A percentile compares a stretch with the other conserved stretches of the same genome.
Evolutionary conservation across 257 asterid genomes (phyloP).

Genomic region (Mentha longifolia): DNA sequence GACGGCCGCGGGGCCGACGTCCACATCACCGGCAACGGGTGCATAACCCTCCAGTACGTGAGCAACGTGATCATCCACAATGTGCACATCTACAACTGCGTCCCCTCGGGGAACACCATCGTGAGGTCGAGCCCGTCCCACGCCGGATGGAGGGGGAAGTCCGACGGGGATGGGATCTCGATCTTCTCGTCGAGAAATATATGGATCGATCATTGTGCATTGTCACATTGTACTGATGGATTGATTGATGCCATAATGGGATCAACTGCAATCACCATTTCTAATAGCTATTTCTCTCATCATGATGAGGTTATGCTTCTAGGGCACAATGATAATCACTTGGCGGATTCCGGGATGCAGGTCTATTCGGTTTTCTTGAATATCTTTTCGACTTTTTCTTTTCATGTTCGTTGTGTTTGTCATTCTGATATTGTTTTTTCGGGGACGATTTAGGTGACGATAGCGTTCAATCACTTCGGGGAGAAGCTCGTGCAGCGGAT

Average conservation of each 20-base stretch:
- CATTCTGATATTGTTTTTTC: background rate
- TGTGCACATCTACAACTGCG: conserved; percentile 57
- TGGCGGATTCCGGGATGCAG: conserved; percentile 87
- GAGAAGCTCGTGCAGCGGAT: conserved; percentile 67
- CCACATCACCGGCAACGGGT: conserved; percentile 72
- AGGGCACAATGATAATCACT: conserved; percentile 65
- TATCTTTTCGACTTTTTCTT: background rate
- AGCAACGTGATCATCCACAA: conserved; percentile 80
- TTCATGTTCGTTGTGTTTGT: background rate
- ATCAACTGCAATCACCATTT: conserved; percentile 79
- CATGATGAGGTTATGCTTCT: conserved; percentile 88
- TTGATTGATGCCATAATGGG: conserved; percentile 81
- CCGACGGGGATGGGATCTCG: conserved; percentile 88
- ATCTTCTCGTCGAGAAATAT: conserved; percentile 57
- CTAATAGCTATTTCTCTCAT: conserved; percentile 70
- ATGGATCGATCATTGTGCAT: conserved; percentile 82
- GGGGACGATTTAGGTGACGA: conserved; percentile 49
- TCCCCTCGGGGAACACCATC: conserved; percentile 66
- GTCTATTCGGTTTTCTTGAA: conserved; percentile 34
- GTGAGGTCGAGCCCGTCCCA: conserved; percentile 73
- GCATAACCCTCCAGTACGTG: conserved; percentile 67
- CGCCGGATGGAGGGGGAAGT: conserved; percentile 64
- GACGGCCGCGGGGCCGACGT: conserved; percentile 74
- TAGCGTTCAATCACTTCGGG: conserved; percentile 71
- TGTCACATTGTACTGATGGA: conserved; percentile 86